Percentiles rank a stretch among this genome's conserved stretches.
These are phyloP conservation scores for Cordyceps pruinosa DNA, from an alignment of 2,329 filamentous ascomycete genomes.

Conservation along the genomic window DNA sequence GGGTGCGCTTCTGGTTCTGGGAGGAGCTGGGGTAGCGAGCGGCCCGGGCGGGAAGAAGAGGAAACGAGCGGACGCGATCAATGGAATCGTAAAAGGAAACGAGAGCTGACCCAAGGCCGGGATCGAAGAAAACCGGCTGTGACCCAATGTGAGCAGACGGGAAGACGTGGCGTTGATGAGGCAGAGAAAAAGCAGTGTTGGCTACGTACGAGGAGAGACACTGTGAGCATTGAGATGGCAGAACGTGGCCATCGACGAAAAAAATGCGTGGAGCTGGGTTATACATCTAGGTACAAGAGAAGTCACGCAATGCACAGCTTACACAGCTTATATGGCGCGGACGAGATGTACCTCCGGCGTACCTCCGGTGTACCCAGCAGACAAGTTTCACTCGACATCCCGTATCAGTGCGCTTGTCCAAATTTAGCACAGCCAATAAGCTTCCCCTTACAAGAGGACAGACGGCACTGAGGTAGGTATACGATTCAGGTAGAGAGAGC, in stretches of 20 bases:
- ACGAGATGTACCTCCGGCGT: neutral
- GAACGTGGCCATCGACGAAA: conserved; percentile 1
- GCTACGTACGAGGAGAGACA: conserved; percentile 6
- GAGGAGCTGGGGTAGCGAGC: neutral
- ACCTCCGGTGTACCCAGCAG: too few relatives aligned
- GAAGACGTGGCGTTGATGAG: conserved; percentile 1
- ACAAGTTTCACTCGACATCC: too few relatives aligned
- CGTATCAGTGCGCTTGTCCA: conserved; percentile 5
- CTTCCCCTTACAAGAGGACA: neutral
- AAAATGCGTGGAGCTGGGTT: neutral
- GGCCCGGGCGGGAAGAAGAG: neutral
- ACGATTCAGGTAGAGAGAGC: too few relatives aligned
- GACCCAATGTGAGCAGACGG: neutral
- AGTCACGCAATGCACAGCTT: neutral
- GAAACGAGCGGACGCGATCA: conserved; percentile 11
- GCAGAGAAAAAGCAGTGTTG: neutral
- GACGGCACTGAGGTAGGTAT: too few relatives aligned
- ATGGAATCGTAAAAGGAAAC: neutral
- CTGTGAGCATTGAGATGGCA: neutral
- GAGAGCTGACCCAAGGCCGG: neutral
- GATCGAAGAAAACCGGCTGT: neutral
- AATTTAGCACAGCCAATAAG: conserved; percentile 1
- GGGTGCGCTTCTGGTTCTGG: neutral
- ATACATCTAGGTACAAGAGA: neutral
- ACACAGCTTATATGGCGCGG: neutral